Evolutionary conservation across 2,329 filamentous ascomycete species (phyloP).

Genomic region (Lojkania enalia): DNA sequence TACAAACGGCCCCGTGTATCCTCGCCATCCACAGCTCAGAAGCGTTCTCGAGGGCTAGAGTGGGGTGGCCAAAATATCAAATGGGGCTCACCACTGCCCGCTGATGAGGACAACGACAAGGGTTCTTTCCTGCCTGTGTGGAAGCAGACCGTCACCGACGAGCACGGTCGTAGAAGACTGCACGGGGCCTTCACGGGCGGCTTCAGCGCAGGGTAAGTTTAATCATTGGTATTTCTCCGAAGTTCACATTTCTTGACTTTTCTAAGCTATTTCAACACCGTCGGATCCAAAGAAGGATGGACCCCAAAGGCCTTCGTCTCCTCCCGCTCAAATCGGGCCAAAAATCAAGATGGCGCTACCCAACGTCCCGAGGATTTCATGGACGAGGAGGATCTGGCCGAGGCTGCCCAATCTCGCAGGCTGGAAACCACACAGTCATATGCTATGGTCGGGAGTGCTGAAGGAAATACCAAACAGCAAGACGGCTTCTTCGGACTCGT

Average conservation of each 20-base stretch:
- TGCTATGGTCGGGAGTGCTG: slow-evolving; percentile 72
- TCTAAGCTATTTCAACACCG: slow-evolving; percentile 90
- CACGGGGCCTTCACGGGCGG: slow-evolving; percentile 97
- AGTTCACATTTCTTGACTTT: slow-evolving; percentile 39
- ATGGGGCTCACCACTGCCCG: slow-evolving; percentile 77
- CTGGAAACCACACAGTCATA: slow-evolving; percentile 75
- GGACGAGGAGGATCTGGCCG: slow-evolving; percentile 94
- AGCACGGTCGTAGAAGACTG: slow-evolving; percentile 83
- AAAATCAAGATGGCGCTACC: slow-evolving; percentile 59
- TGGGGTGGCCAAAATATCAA: slow-evolving; percentile 25
- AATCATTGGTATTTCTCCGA: slow-evolving; percentile 10
- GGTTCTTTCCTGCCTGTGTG: slow-evolving; percentile 92
- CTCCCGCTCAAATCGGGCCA: slow-evolving; percentile 76
- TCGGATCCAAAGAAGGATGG: slow-evolving; percentile 98
- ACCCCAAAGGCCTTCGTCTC: slow-evolving; percentile 89
- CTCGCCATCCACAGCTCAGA: slow-evolving; percentile 59
- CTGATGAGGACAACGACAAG: slow-evolving; percentile 78
- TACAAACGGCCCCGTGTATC: slow-evolving; percentile 38
- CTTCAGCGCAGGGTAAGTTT: slow-evolving; percentile 85
- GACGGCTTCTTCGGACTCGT: slow-evolving; percentile 73
- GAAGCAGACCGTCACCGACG: slow-evolving; percentile 97
- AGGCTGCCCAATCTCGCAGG: slow-evolving; percentile 76
- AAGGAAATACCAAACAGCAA: slow-evolving; percentile 55
- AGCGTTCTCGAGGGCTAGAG: slow-evolving; percentile 69
- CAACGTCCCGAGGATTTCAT: slow-evolving; percentile 89